Base-by-base conservation (phyloP, 371 early-diverging fungal species). In the Mortierella sp. region DNA sequence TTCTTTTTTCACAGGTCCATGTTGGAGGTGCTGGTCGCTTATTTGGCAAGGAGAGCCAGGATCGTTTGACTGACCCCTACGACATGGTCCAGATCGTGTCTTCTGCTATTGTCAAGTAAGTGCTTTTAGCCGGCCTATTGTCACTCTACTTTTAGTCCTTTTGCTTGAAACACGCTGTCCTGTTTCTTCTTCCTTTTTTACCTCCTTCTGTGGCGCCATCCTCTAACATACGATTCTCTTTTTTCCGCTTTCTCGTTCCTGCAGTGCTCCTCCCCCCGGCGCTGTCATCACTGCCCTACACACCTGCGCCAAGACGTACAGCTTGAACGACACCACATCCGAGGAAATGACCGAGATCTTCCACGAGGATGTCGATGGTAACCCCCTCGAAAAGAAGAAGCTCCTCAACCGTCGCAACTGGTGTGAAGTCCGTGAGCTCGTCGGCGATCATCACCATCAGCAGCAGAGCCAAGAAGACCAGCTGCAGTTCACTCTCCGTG, bases 81-180 rank as follows among this genome's bases (percentile, higher is more conserved):
- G 86, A 94, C 53, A 96, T 96, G 95, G 88, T 90, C 28, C 95
- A 96, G 82, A 91, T 96, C 53, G 87, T 95, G 46, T 95, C 95
- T 4, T 95, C 95, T 37, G 96, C 95, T 19, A 85, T 85, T 69
- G 86, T 85, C 79, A 81, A 81, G 85, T 84, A 80, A 14, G 81
- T 72, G 9, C 8, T 46, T 13, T 46, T 46, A 5, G 13, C 9
- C 48, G 48, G 8, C 48, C 9, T 13, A 57, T 64, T 69, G 14
- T n/a, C n/a, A n/a, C n/a, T n/a, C 37, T 51, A 14, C 8, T 28
- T 55, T 14, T 53, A 50, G 13, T 40, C 11, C 37, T 1, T 46
- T n/a, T n/a, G n/a, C 43, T 43, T 43, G 43, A 43, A 8, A 43
- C 43, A 43, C 34, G 11, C 61, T 5, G 0, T 31, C 37, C 11